A percentile compares a stretch with the other conserved stretches of the same genome.
These are phyloP conservation scores for Pharnaceum exiguum DNA, from an alignment of 148 eudicot genomes.

Conservation along the genomic window DNA sequence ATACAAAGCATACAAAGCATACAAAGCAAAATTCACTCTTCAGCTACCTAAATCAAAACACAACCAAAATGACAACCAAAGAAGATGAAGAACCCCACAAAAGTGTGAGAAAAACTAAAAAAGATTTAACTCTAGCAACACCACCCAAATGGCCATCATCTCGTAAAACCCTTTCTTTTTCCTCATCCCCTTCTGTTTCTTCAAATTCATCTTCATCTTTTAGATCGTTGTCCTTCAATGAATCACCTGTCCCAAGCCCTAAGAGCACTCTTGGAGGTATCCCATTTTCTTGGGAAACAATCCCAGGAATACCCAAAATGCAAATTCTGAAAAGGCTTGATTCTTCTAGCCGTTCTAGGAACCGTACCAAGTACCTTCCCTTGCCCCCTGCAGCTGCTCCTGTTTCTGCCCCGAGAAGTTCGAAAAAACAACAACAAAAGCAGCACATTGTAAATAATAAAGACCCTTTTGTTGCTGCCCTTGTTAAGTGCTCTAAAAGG, in stretches of 20 bases:
- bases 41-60: background rate
- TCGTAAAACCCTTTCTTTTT: slow-evolving; percentile 21
- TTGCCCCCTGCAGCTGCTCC: slow-evolving; percentile 44
- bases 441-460: slow-evolving; percentile 4
- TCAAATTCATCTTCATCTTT: slow-evolving; percentile 21
- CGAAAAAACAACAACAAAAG: slow-evolving; percentile 13
- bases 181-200: slow-evolving; percentile 24
- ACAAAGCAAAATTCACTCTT: too few relatives aligned
- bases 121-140: background rate
- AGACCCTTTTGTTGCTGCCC: slow-evolving; percentile 43
- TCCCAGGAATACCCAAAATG: slow-evolving; percentile 69
- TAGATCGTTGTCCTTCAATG: slow-evolving; percentile 11
- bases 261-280: slow-evolving; percentile 27
- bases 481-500: slow-evolving; percentile 66
- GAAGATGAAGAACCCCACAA: background rate
- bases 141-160: slow-evolving; percentile 21
- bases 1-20: too few relatives aligned
- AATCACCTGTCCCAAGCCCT: slow-evolving; percentile 21
- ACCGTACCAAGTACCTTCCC: slow-evolving; percentile 42
- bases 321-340: slow-evolving; percentile 23
- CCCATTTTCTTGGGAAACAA: slow-evolving; percentile 77
- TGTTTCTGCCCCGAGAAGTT: slow-evolving; percentile 7
- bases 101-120: slow-evolving; percentile 1
- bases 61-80: slow-evolving; percentile 5
- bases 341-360: slow-evolving; percentile 11